Percentiles rank a stretch among this genome's conserved stretches.
Evolutionary conservation across 2,329 filamentous ascomycete genomes (phyloP).

Genomic region (Fonsecaea pedrosoi): DNA sequence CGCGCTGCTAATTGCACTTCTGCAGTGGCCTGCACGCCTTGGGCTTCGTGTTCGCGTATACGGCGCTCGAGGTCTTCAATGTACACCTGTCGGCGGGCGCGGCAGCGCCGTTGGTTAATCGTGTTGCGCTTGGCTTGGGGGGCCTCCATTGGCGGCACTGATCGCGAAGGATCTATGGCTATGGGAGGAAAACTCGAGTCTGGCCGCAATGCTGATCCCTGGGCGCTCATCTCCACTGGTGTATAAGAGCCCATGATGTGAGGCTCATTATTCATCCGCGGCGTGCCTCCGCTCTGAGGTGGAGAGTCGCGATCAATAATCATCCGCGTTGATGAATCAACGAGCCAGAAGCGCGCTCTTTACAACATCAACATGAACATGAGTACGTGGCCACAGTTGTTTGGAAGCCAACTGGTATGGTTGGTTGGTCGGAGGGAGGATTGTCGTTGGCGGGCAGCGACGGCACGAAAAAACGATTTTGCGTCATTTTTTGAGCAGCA

Average conservation of each 20-base stretch:
- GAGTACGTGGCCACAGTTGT: not conserved
- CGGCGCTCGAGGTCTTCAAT: conserved; percentile 72
- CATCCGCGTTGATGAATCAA: not conserved
- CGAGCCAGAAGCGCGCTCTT: not conserved
- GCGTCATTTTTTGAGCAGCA: not conserved
- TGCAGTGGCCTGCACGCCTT: conserved; percentile 71
- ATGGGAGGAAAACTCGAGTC: not conserved
- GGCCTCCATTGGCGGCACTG: not conserved
- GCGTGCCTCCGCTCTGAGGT: not conserved
- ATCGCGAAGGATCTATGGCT: not conserved
- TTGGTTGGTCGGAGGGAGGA: not conserved
- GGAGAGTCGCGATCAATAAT: not conserved
- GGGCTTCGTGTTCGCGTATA: conserved; percentile 67
- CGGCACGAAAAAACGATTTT: not conserved
- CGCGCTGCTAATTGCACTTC: conserved; percentile 75
- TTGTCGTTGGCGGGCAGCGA: not conserved
- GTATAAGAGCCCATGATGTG: not conserved
- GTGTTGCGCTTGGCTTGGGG: conserved; percentile 62
- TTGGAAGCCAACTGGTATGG: not conserved
- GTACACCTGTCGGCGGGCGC: conserved; percentile 76
- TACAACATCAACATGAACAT: not conserved
- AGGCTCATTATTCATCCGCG: not conserved
- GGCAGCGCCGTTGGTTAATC: conserved; percentile 78
- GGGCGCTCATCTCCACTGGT: not conserved
- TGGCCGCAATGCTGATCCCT: not conserved